Base-by-base conservation (phyloP, 2,329 filamentous ascomycete species). In the Incumbomyces lentus region DNA sequence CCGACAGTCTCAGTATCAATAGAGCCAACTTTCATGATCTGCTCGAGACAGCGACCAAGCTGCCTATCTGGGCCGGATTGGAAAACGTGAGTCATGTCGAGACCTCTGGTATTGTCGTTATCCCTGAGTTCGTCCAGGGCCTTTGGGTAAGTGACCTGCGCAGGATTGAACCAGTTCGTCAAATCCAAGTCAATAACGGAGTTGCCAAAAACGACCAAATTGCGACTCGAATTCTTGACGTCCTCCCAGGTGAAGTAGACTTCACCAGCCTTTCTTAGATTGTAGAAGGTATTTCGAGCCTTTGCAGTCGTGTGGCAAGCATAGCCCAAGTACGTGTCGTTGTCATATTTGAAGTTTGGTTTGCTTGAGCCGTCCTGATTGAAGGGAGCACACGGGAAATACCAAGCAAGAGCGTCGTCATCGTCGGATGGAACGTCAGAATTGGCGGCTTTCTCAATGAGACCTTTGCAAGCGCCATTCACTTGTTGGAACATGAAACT, bases 401-500 rank as follows among this genome's bases (percentile, higher is more conserved):
- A 98, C 90, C 92, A 98, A 1, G 83, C 92, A 51, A 98, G 68
- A 48, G 94, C 81, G 6, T 77, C 79, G 44, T 81, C 68, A 19
- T 64, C 67, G 61, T 94, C 82, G 5, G 83, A 84, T 1, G 89
- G 87, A 7, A 98, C 80, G 57, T 87, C 82, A 1, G 89, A 93
- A 46, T 72, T 72, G 1, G 74, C 62, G 1, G 83, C 78, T 6
- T 74, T 66, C 1, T 79, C 94, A 61, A 98, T 95, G 47, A 96
- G 67, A 8, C 76, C 84, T 68, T 96, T 98, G 75, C 92, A 98
- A 52, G 84, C 85, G 40, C 92, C 93, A 58, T 98, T 98, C 64
- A 98, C 92, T 55, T 96, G 94, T 63, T 98, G 92, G 68, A 98
- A 98, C 60, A 98, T 69, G 63, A 98, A 98, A 61, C 89, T 96